phyloP scores from a whole-genome alignment of 139 green algal species.

The Dunaliella primolecta region DNA sequence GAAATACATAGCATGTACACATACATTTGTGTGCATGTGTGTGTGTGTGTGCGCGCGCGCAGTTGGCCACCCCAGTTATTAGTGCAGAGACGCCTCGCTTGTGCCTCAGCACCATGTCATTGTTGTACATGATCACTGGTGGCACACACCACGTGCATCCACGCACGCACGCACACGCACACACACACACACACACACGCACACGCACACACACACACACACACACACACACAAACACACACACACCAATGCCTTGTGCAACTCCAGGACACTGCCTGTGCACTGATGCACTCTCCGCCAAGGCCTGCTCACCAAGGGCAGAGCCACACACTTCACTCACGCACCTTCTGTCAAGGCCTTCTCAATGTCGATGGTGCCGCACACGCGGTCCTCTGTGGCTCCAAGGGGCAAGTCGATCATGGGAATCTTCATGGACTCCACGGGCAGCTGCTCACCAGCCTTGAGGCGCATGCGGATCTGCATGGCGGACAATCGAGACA shows the following conservation, averaged over 20 bases:
- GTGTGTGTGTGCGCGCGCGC: no score
- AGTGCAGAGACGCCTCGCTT: no score
- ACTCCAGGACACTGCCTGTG: no score
- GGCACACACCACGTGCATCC: no score
- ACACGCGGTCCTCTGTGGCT: slow-evolving; percentile 91
- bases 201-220: background rate
- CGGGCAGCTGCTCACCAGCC: slow-evolving; percentile 57
- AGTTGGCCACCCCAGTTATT: no score
- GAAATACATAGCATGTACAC: no score
- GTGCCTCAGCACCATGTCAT: no score
- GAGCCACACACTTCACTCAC: background rate
- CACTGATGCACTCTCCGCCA: no score
- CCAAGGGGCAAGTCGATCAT: slow-evolving; percentile 84
- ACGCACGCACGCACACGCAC: background rate
- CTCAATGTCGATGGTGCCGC: slow-evolving; percentile 94
- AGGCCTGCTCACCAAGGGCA: no score
- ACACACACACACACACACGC: background rate
- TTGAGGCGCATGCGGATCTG: slow-evolving; percentile 34
- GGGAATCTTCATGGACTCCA: slow-evolving; percentile 63
- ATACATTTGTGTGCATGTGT: no score
- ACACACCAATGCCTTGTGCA: no score
- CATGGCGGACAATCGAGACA: background rate
- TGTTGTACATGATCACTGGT: no score
- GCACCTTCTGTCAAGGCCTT: slow-evolving; percentile 83
- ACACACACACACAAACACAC: background rate